These are phyloP conservation scores for bread wheat (Triticum aestivum) DNA, from an alignment of 176 grass and related monocot genomes.

Conservation along the genomic window DNA sequence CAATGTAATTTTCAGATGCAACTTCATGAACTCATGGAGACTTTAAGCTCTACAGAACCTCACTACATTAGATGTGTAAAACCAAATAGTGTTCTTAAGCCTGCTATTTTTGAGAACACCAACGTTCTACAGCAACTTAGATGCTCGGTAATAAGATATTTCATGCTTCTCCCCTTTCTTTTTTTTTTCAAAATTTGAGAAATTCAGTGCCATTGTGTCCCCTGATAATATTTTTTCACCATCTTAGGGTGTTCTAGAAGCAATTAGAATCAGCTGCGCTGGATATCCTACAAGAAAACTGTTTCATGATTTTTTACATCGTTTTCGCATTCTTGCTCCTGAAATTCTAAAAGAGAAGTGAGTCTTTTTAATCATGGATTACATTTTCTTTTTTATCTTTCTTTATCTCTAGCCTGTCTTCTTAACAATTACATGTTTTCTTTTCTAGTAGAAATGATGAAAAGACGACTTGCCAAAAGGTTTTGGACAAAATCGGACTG, in stretches of 20 bases:
- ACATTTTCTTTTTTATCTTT: neutral
- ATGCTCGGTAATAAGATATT: conserved; percentile 71
- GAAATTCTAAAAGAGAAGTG: conserved; percentile 88
- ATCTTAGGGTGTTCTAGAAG: conserved; percentile 95
- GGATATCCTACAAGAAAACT: conserved; percentile 96
- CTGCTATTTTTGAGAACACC: conserved; percentile 83
- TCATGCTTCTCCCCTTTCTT: neutral
- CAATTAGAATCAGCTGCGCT: conserved; percentile 96
- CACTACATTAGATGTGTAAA: conserved; percentile 99
- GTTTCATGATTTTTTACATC: conserved; percentile 93
- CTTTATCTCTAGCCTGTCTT: conserved; percentile 22
- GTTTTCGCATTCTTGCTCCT: conserved; percentile 88
- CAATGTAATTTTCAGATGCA: conserved; percentile 59
- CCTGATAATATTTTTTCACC: conserved; percentile 22
- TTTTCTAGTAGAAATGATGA: conserved; percentile 75
- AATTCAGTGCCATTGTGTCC: neutral
- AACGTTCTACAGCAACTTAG: conserved; percentile 93
- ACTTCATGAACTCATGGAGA: conserved; percentile 96
- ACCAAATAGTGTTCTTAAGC: conserved; percentile 96
- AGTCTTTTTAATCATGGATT: conserved; percentile 30
- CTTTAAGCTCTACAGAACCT: conserved; percentile 85
- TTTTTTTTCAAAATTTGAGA: neutral
- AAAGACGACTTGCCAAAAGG: conserved; percentile 73
- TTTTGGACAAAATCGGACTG: conserved; percentile 87
- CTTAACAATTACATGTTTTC: conserved; percentile 10